These are phyloP conservation scores for Drosera spatulata DNA, from an alignment of 179 eudicot species.

Conservation along the genomic window DNA sequence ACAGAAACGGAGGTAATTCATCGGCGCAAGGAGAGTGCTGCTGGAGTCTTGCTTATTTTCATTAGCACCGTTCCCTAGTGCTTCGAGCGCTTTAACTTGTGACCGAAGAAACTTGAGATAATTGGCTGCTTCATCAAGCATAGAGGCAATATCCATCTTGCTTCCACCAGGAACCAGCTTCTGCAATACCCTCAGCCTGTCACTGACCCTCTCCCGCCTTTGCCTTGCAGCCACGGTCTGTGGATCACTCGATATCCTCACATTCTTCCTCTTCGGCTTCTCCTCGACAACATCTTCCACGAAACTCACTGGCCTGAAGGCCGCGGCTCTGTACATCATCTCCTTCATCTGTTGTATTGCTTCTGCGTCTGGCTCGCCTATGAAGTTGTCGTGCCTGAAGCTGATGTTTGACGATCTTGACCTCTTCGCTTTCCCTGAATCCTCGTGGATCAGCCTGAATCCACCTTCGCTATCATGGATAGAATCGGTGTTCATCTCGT, in stretches of 20 bases:
- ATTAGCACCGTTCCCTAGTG: slow-evolving; percentile 21
- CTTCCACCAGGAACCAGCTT: slow-evolving; percentile 78
- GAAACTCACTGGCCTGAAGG: slow-evolving; percentile 70
- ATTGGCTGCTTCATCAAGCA: slow-evolving; percentile 97
- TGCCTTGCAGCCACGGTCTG: slow-evolving; percentile 89
- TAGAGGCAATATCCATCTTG: slow-evolving; percentile 94
- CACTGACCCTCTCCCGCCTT: slow-evolving; percentile 74
- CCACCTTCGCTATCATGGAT: slow-evolving; percentile 1
- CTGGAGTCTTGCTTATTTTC: slow-evolving; percentile 1
- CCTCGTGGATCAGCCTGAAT: slow-evolving; percentile 13
- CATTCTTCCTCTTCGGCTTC: slow-evolving; percentile 69
- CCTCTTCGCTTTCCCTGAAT: not conserved
- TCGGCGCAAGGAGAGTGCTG: not conserved
- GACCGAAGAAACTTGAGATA: slow-evolving; percentile 82
- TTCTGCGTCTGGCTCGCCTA: slow-evolving; percentile 71
- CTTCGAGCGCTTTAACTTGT: slow-evolving; percentile 68
- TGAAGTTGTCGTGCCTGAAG: slow-evolving; percentile 31
- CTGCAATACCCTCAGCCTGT: slow-evolving; percentile 76
- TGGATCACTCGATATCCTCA: slow-evolving; percentile 65
- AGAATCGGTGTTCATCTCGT: slow-evolving; percentile 1
- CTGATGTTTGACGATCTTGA: slow-evolving; percentile 49
- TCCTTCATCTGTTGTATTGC: slow-evolving; percentile 90
- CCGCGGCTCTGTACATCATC: slow-evolving; percentile 84
- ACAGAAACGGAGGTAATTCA: slow-evolving; percentile 19
- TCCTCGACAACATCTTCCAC: slow-evolving; percentile 38